Percentiles rank a stretch among this genome's conserved stretches.
Evolutionary conservation across 805 yeast genomes (phyloP).

Genomic region (Wickerhamomyces subpelliculosus): DNA sequence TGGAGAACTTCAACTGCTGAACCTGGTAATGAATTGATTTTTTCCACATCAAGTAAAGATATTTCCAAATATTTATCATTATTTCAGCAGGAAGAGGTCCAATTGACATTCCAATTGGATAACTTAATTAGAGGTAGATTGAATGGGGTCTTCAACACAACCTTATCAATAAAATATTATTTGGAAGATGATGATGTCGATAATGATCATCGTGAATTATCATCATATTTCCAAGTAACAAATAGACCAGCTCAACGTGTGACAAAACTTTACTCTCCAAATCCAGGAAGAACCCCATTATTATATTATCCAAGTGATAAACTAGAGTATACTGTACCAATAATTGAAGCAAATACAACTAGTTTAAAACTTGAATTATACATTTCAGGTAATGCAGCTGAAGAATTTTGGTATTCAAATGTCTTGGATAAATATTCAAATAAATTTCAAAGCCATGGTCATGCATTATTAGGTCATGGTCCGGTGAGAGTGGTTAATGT

Average conservation of each 20-base stretch:
- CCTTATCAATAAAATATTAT: conserved; percentile 46
- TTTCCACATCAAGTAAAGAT: conserved; percentile 53
- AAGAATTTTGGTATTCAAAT: conserved; percentile 80
- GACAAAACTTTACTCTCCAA: conserved; percentile 9
- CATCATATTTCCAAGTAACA: conserved; percentile 12
- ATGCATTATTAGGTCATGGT: conserved; percentile 51
- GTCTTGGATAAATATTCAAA: conserved; percentile 40
- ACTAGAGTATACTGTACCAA: conserved; percentile 35
- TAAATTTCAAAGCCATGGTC: conserved; percentile 33
- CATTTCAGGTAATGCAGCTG: conserved; percentile 70
- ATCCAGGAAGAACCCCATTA: conserved; percentile 34
- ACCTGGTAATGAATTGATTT: conserved; percentile 48
- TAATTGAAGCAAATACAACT: conserved; percentile 48
- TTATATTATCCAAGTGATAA: conserved; percentile 37
- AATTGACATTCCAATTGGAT: conserved; percentile 54
- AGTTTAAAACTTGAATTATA: conserved; percentile 43
- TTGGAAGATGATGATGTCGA: conserved; percentile 19
- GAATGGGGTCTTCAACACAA: conserved; percentile 54
- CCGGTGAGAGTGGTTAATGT: conserved; percentile 65
- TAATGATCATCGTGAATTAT: conserved; percentile 10
- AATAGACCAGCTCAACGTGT: conserved; percentile 15
- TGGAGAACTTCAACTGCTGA: conserved; percentile 88
- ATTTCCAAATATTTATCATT: conserved; percentile 47
- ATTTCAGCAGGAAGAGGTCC: conserved; percentile 34
- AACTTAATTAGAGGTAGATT: conserved; percentile 48